Base-by-base conservation (phyloP, 75 land plant species). In the Selaginella moellendorffii region DNA sequence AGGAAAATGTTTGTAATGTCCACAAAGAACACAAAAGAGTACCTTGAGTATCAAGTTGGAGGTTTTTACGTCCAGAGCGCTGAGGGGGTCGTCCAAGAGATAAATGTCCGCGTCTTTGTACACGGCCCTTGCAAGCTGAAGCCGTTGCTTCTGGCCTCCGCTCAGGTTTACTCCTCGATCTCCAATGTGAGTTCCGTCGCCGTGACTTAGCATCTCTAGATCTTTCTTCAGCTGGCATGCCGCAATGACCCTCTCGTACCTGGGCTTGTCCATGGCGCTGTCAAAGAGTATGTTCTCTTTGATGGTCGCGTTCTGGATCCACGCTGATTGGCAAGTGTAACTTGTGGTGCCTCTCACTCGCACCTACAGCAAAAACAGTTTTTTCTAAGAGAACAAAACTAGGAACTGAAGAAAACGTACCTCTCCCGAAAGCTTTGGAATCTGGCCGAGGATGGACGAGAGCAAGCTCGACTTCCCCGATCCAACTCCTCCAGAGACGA, bases 1-100 rank as follows among this genome's bases (percentile, higher is more conserved):
- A 27, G 22, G 14, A 18, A 63, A 18, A 54, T 19, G 14, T 65
- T 10, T 22, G 20, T 68, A 20, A 26, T 59, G 30, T 54, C 9
- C 12, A 2, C 31, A 62, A 28, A 1, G 10, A 14, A 62, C 27
- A 22, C 0, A 53, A 22, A 59, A 26, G 12, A 10, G 52, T 29
- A 85, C 83, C 76, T 76, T 80, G 51, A 86, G 80, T 8, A 86
- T 61, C 36, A 75, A 72, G 2, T 73, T 62, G 26, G 80, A 84
- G 2, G 87, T 90, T 52, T 86, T 86, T 21, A 87, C 96, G 77
- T 90, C 96, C 31, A 90, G 90, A 30, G 87, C 90, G 72, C 96
- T 90, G 61, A 85, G 63, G n/a, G n/a, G n/a, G n/a, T n/a, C n/a
- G n/a, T n/a, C n/a, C n/a, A n/a, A n/a, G n/a, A n/a, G n/a, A n/a